phyloP scores from a whole-genome alignment of 2,329 filamentous ascomycete species.

The Lecanicillium sp. region DNA sequence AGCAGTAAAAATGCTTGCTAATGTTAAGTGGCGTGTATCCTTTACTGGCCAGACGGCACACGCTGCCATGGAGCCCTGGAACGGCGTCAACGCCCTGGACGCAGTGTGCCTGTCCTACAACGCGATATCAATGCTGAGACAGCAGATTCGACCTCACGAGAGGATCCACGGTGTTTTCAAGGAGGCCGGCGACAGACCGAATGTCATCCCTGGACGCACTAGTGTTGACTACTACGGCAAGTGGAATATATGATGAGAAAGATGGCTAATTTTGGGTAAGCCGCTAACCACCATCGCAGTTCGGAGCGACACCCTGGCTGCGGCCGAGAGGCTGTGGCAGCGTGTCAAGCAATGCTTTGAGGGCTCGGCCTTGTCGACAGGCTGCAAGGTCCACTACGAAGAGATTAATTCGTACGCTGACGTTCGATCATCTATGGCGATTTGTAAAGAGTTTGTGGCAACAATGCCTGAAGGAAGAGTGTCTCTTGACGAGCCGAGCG shows the following conservation, averaged over 20 bases:
- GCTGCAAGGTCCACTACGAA: slow-evolving; percentile 13
- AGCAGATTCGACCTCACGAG: slow-evolving; percentile 40
- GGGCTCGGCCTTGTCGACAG: slow-evolving; percentile 19
- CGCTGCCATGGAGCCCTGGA: slow-evolving; percentile 39
- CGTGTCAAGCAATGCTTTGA: slow-evolving; percentile 23
- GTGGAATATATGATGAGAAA: not conserved
- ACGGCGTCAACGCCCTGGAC: slow-evolving; percentile 43
- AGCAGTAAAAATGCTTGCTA: slow-evolving; percentile 19
- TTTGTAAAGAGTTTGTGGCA: slow-evolving; percentile 30
- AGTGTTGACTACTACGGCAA: slow-evolving; percentile 29
- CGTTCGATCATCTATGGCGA: slow-evolving; percentile 31
- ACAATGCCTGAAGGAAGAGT: slow-evolving; percentile 29
- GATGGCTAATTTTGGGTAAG: too few species aligned
- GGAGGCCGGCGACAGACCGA: slow-evolving; percentile 30
- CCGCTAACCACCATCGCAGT: too few species aligned
- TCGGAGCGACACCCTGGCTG: slow-evolving; percentile 21
- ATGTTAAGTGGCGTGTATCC: slow-evolving; percentile 19
- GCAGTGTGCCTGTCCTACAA: slow-evolving; percentile 34
- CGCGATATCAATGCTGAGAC: slow-evolving; percentile 36
- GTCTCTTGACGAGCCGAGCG: slow-evolving; percentile 24
- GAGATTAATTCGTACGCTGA: slow-evolving; percentile 29
- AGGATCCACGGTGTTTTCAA: slow-evolving; percentile 42
- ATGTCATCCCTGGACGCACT: slow-evolving; percentile 33
- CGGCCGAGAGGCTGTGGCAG: slow-evolving; percentile 15
- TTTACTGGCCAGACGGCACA: slow-evolving; percentile 39